Evolutionary conservation across 768 basidiomycete genomes (phyloP).

Genomic region (Fomitopsis serialis): DNA sequence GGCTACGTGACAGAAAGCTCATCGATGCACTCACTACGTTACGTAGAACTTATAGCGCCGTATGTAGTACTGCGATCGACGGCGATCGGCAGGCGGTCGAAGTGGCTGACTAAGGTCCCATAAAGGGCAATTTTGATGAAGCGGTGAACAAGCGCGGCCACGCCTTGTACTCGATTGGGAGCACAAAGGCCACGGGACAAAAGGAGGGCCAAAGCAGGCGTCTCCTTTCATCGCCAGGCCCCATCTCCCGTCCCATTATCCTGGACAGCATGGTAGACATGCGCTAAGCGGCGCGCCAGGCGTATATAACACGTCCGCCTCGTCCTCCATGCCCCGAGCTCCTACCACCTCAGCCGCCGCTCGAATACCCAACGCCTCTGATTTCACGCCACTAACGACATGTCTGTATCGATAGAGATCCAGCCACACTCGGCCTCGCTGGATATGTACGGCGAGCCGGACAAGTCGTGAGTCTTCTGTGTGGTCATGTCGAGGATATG

Average conservation of each 20-base stretch:
- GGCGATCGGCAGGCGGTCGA: not conserved
- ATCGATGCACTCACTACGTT: too few species aligned
- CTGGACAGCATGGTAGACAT: not conserved
- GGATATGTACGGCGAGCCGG: constrained; percentile 67
- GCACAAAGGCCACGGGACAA: constrained; percentile 16
- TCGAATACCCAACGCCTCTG: not conserved
- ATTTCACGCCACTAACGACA: constrained; percentile 22
- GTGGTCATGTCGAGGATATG: not conserved
- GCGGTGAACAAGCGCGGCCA: constrained; percentile 1
- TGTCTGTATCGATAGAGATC: constrained; percentile 66
- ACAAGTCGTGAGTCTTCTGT: constrained; percentile 47
- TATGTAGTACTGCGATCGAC: too few species aligned
- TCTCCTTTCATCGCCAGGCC: constrained; percentile 7
- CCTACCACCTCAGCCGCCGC: not conserved
- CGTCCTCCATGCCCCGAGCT: not conserved
- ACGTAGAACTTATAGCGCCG: too few species aligned
- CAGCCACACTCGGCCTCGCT: constrained; percentile 50
- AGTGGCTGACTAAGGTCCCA: not conserved
- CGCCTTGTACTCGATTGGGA: constrained; percentile 13
- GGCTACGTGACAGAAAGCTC: too few species aligned
- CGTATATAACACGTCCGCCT: constrained; percentile 4
- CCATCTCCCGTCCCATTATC: not conserved
- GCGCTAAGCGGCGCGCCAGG: too few species aligned
- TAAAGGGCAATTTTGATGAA: not conserved
- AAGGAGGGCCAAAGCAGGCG: constrained; percentile 14